Base-by-base conservation (phyloP, 73 alveolate genomes). In the Paramecium tetraurelia region DNA sequence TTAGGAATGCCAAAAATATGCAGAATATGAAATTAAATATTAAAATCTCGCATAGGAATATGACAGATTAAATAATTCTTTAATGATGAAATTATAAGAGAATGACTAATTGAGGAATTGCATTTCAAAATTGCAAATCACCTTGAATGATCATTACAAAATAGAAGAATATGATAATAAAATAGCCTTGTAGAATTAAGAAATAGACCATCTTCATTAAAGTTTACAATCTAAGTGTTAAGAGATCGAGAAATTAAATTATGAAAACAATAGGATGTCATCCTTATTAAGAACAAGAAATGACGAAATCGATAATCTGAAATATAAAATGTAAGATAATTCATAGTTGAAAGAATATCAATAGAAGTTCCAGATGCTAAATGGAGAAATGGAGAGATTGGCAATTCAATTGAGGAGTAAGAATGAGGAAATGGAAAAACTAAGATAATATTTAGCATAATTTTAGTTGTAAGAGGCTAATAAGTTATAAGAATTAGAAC, bases 131-230 rank as follows among this genome's bases (percentile, higher is more conserved):
- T 41, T 75, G 18, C 38, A 75, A 38, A 75, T 75, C 9, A 75
- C 87, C 14, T 75, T 75, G 33, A 75, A 75, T 75, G 87, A 75
- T 75, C 35, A 75, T 75, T 35, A 38, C 12, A 75, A 75, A 16
- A 75, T 75, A 16, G 87, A 75, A 75, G 87, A 75, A 29, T 75
- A 75, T 75, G 87, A 75, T 36, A 75, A 75, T 75, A 75, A 75
- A 38, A 75, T 75, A 35, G 87, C 87, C 6, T 75, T 75, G 38
- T 33, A 75, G n/a, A 41, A 41, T 41, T 75, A 75, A 36, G 87
- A 75, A 41, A 75, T 75, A 5, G 87, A 75, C 2, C 58, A 27
- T n/a, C 59, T 75, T 38, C 87, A 75, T 75, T 75, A 75, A 35
- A 33, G 87, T 33, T 36, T 75, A 75, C 27, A 41, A 35, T 14